These are phyloP conservation scores for Penicillium sp. DNA, from an alignment of 2,329 filamentous ascomycete species.

Conservation along the genomic window DNA sequence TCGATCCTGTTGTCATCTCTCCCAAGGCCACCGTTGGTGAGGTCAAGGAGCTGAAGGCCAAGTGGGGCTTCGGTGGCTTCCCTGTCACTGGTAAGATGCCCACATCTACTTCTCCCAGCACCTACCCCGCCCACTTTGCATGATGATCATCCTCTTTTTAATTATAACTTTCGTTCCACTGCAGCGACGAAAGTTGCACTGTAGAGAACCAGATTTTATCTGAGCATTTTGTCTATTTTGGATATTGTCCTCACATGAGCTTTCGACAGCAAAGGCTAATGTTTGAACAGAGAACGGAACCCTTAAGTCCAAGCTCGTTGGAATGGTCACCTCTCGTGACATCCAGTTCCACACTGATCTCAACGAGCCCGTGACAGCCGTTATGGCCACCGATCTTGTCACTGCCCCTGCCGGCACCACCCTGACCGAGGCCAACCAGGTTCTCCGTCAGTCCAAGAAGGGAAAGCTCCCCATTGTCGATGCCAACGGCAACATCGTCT, in stretches of 20 bases:
- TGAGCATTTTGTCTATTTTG: slow-evolving; percentile 32
- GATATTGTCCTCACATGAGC: slow-evolving; percentile 6
- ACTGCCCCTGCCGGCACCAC: slow-evolving; percentile 77
- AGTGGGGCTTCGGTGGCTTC: slow-evolving; percentile 97
- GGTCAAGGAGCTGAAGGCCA: slow-evolving; percentile 85
- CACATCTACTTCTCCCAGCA: slow-evolving; percentile 3
- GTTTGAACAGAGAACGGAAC: slow-evolving; percentile 68
- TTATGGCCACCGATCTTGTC: slow-evolving; percentile 93
- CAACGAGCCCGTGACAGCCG: slow-evolving; percentile 64
- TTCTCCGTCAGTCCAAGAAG: slow-evolving; percentile 93
- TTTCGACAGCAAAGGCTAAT: slow-evolving; percentile 14
- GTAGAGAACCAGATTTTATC: slow-evolving; percentile 58
- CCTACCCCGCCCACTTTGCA: slow-evolving; percentile 33
- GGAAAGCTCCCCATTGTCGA: slow-evolving; percentile 94
- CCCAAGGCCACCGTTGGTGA: slow-evolving; percentile 81
- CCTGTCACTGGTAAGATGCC: slow-evolving; percentile 80
- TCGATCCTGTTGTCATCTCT: slow-evolving; percentile 85
- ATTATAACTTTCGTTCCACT: slow-evolving; percentile 99
- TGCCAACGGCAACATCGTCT: slow-evolving; percentile 71
- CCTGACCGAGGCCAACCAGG: slow-evolving; percentile 79
- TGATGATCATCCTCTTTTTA: slow-evolving; percentile 60
- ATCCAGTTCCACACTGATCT: slow-evolving; percentile 86
- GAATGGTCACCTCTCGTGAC: slow-evolving; percentile 95
- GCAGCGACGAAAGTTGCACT: slow-evolving; percentile 77
- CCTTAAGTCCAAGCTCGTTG: slow-evolving; percentile 88